These are phyloP conservation scores for Syzygium malaccense DNA, from an alignment of 441 rosid genomes.

Conservation along the genomic window DNA sequence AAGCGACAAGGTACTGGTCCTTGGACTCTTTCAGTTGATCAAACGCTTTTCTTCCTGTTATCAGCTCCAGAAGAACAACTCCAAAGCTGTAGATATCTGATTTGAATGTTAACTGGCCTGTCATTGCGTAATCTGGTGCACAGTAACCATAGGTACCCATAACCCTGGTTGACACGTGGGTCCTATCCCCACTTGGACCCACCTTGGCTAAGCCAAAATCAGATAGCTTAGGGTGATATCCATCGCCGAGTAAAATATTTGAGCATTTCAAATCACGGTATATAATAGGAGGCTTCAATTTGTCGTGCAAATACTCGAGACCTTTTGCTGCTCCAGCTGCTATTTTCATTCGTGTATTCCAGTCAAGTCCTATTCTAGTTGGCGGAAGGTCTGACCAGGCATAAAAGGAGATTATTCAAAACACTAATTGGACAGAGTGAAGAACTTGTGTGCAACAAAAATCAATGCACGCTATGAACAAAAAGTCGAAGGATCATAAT, in stretches of 20 bases:
- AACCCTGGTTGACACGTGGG: constrained; percentile 67
- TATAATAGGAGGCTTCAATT: constrained; percentile 50
- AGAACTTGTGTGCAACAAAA: background rate
- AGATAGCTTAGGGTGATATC: constrained; percentile 47
- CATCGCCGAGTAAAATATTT: constrained; percentile 48
- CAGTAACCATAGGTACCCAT: constrained; percentile 77
- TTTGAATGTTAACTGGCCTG: constrained; percentile 57
- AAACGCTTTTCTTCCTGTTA: constrained; percentile 55
- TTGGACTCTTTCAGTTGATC: constrained; percentile 26
- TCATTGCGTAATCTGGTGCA: constrained; percentile 78
- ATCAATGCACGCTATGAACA: background rate
- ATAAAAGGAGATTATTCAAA: background rate
- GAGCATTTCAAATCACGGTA: constrained; percentile 64
- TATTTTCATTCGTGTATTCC: constrained; percentile 51
- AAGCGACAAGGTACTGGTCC: constrained; percentile 49
- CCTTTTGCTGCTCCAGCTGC: constrained; percentile 65
- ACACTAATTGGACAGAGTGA: background rate
- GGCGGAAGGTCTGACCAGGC: constrained; percentile 29
- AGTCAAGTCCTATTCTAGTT: constrained; percentile 28
- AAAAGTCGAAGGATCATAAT: background rate
- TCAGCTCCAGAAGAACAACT: constrained; percentile 57
- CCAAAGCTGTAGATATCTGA: constrained; percentile 69
- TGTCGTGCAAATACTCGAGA: constrained; percentile 50
- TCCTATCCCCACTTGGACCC: constrained; percentile 53
- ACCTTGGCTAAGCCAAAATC: constrained; percentile 75